A percentile compares a stretch with the other conserved stretches of the same genome.
Conservation (phyloP, 805 yeast genomes). For the Kregervanrija fluxuum region DNA sequence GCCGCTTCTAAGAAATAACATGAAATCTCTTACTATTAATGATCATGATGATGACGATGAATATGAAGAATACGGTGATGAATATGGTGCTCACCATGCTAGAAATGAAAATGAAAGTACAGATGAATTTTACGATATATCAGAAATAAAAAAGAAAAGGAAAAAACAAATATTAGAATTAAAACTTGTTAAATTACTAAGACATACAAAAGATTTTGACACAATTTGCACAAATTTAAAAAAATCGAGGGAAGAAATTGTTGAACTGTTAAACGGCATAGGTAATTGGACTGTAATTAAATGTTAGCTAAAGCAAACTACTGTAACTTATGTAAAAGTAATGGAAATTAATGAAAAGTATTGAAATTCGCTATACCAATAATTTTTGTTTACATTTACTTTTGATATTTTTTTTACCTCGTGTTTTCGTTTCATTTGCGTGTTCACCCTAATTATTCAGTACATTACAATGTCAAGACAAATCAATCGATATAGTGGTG, state of each 20-base stretch:
- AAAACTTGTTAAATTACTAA: conserved; percentile 37
- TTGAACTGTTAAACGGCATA: conserved; percentile 32
- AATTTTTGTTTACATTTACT: too few relatives aligned
- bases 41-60: conserved; percentile 14
- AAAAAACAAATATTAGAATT: conserved; percentile 25
- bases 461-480: too few relatives aligned
- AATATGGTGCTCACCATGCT: not conserved
- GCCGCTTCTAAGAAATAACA: conserved; percentile 14
- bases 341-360: too few relatives aligned
- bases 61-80: conserved; percentile 6
- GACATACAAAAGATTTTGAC: conserved; percentile 51
- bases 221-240: conserved; percentile 65
- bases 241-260: conserved; percentile 49
- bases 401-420: too few relatives aligned
- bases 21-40: conserved; percentile 17
- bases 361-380: too few relatives aligned
- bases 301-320: conserved; percentile 1
- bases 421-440: too few relatives aligned
- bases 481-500: too few relatives aligned
- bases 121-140: not conserved
- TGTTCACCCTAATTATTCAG: too few relatives aligned
- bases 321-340: too few relatives aligned
- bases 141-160: conserved; percentile 16
- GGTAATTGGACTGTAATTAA: conserved; percentile 46
- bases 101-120: conserved; percentile 1